Base-by-base conservation (phyloP, 352 stramenopile genomes). In the Phytophthora ramorum region DNA sequence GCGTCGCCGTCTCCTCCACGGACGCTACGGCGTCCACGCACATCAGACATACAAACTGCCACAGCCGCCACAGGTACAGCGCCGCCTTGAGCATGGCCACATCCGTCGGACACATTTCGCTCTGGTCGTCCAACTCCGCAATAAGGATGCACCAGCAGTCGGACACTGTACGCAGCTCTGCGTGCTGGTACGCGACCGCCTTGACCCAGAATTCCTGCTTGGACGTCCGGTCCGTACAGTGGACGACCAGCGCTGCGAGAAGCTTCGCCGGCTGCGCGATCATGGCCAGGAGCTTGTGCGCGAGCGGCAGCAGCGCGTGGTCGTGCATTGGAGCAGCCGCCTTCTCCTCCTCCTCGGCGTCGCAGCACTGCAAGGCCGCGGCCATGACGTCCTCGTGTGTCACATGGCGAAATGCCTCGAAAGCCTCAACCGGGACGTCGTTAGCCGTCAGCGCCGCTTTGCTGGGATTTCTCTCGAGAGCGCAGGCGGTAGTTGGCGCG, bases 41-140 rank as follows among this genome's bases (percentile, higher is more conserved):
- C n/a, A 67, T 41, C 7, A 49, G 46, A 51, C 65, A 76, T 7
- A 89, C 61, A 43, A 77, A 78, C 45, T 76, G 71, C 85, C 85
- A 93, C 64, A 91, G 22, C 2, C 66, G 66, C 63, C 78, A 77
- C 61, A 90, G 85, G 54, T 83, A 82, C 17, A 90, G 40, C 55
- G 65, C 58, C 22, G 81, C 58, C 69, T 91, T 91, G 20, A 80
- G 54, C 75, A 91, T 78, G 71, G 82, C 75, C 50, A 66, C 38
- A 48, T 90, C 78, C 7, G 74, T 69, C 43, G 70, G 50, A 24
- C 63, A 55, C 10, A 73, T 17, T 10, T 71, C 69, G 37, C 58
- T 61, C 24, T 50, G 44, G 13, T 64, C 65, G 10, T 44, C 37
- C 37, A 72, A 62, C 16, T 54, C 56, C 26, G 71, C 58, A 16